These are phyloP conservation scores for Candida boleticola DNA, from an alignment of 805 yeast species.

Conservation along the genomic window DNA sequence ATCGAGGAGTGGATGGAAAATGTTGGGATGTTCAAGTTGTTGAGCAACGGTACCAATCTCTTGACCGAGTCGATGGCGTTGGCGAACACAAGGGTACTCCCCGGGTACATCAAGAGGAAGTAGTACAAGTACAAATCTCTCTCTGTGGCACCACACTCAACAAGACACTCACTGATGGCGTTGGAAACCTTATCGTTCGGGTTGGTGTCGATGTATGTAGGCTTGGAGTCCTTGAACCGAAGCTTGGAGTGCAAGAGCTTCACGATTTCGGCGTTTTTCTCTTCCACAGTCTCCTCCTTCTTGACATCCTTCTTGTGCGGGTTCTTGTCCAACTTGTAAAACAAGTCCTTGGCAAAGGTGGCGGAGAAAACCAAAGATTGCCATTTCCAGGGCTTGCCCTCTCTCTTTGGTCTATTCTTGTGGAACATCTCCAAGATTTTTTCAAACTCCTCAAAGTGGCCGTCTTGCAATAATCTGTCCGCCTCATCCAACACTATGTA, in stretches of 20 bases:
- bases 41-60: slow-evolving; percentile 73
- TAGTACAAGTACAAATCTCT: slow-evolving; percentile 89
- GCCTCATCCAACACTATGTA: slow-evolving; percentile 87
- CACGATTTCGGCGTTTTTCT: slow-evolving; percentile 59
- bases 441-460: slow-evolving; percentile 92
- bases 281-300: slow-evolving; percentile 27
- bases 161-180: slow-evolving; percentile 75
- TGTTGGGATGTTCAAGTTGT: slow-evolving; percentile 62
- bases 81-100: slow-evolving; percentile 86
- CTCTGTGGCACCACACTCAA: slow-evolving; percentile 88
- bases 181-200: slow-evolving; percentile 79
- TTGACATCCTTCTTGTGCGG: slow-evolving; percentile 21
- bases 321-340: slow-evolving; percentile 62
- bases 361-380: slow-evolving; percentile 96
- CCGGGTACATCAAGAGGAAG: slow-evolving; percentile 82
- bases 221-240: slow-evolving; percentile 64
- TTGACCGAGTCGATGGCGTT: slow-evolving; percentile 95
- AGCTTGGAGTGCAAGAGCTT: slow-evolving; percentile 66
- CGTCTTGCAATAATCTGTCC: slow-evolving; percentile 90
- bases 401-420: slow-evolving; percentile 44
- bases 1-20: slow-evolving; percentile 88
- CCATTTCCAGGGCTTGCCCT: slow-evolving; percentile 42
- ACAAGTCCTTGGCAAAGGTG: slow-evolving; percentile 80
- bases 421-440: slow-evolving; percentile 64
- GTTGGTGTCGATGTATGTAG: slow-evolving; percentile 77